phyloP scores from a whole-genome alignment of 306 rosid genomes.

The Phaseolus lunatus region DNA sequence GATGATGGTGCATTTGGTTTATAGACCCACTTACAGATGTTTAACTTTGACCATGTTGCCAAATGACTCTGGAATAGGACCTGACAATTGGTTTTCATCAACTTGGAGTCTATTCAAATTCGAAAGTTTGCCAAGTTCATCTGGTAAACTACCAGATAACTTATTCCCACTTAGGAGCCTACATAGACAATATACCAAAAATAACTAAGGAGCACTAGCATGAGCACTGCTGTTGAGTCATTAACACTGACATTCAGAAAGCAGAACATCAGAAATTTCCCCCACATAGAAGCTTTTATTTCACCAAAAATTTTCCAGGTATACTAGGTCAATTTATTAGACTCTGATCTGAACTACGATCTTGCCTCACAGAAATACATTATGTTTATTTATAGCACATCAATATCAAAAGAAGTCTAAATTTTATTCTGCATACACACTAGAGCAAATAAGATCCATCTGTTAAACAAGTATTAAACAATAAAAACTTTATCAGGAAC shows the following conservation, averaged over 20 bases:
- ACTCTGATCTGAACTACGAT: neutral
- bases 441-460: neutral
- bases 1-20: conserved; percentile 36
- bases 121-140: conserved; percentile 65
- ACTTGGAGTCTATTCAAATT: conserved; percentile 57
- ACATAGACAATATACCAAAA: conserved; percentile 34
- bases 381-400: neutral
- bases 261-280: conserved; percentile 17
- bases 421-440: conserved; percentile 17
- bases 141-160: conserved; percentile 62
- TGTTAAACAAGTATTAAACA: neutral
- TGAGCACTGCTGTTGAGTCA: conserved; percentile 18
- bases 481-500: conserved; percentile 34
- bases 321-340: neutral
- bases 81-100: conserved; percentile 61
- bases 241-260: conserved; percentile 27
- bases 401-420: neutral
- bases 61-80: conserved; percentile 63
- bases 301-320: neutral
- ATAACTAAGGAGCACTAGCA: conserved; percentile 21
- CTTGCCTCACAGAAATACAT: neutral
- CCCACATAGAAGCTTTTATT: neutral
- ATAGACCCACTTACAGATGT: conserved; percentile 62
- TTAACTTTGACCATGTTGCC: conserved; percentile 52
- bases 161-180: conserved; percentile 69